Conservation (phyloP, 1,284 basidiomycete genomes). For the Nidula niveotomentosa region DNA sequence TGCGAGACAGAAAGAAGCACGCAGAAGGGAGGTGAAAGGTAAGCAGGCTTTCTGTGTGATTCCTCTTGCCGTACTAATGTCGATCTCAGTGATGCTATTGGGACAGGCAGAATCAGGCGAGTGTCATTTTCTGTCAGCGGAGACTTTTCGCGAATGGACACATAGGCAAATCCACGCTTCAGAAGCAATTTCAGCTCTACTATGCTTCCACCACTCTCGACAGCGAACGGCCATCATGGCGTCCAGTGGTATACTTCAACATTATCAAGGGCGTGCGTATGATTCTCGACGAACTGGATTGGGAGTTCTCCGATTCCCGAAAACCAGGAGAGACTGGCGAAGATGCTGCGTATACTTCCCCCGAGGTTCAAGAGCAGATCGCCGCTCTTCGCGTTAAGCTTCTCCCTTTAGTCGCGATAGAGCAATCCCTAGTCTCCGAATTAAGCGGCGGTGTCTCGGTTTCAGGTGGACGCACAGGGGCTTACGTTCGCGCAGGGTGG, state of each 20-base stretch:
- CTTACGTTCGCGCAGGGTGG: constrained; percentile 69
- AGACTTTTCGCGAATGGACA: background rate
- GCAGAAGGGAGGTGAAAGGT: constrained; percentile 68
- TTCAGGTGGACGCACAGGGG: constrained; percentile 55
- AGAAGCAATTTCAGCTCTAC: constrained; percentile 80
- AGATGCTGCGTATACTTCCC: constrained; percentile 18
- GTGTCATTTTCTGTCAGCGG: constrained; percentile 3
- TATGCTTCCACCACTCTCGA: constrained; percentile 72
- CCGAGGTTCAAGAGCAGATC: constrained; percentile 42
- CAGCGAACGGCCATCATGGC: constrained; percentile 69
- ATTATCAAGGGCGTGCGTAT: constrained; percentile 76
- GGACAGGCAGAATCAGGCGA: constrained; percentile 74
- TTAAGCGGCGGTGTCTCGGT: constrained; percentile 63
- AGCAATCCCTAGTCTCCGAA: constrained; percentile 66
- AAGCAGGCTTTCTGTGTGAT: constrained; percentile 12
- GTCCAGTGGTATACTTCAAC: constrained; percentile 79
- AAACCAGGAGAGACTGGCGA: constrained; percentile 6
- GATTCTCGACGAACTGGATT: constrained; percentile 73
- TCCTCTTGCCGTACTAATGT: background rate
- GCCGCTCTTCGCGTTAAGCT: constrained; percentile 53
- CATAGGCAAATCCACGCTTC: constrained; percentile 72
- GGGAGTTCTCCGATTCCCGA: constrained; percentile 38
- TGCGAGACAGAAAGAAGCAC: constrained; percentile 44
- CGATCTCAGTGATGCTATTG: constrained; percentile 53
- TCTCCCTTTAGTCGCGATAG: constrained; percentile 63